These are phyloP conservation scores for Phytophthora ohioensis DNA, from an alignment of 352 stramenopile genomes.

Conservation along the genomic window DNA sequence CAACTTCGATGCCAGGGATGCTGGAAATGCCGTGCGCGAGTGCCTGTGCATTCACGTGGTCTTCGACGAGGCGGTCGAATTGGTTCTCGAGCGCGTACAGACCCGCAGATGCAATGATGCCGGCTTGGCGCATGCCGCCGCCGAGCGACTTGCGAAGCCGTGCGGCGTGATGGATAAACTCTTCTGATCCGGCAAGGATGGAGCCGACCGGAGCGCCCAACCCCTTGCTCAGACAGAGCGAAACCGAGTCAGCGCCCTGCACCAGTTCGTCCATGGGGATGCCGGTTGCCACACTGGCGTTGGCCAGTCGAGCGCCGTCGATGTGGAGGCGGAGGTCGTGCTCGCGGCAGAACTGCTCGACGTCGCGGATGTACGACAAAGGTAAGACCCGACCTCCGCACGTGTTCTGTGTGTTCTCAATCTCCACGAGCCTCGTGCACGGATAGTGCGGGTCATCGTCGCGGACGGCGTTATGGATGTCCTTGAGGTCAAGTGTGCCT, in stretches of 20 bases:
- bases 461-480: constrained; percentile 84
- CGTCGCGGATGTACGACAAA: constrained; percentile 79
- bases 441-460: constrained; percentile 83
- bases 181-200: constrained; percentile 91
- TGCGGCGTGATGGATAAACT: constrained; percentile 91
- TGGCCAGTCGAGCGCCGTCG: constrained; percentile 96
- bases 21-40: constrained; percentile 70
- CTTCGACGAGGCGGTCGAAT: constrained; percentile 80
- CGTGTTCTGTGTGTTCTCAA: constrained; percentile 99
- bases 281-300: constrained; percentile 90
- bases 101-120: constrained; percentile 93
- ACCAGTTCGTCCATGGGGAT: constrained; percentile 83
- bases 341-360: constrained; percentile 78
- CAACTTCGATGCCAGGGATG: constrained; percentile 75
- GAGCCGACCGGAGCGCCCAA: constrained; percentile 95
- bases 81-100: constrained; percentile 93
- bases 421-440: constrained; percentile 89
- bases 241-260: constrained; percentile 90
- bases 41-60: constrained; percentile 83
- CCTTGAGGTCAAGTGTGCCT: constrained; percentile 85
- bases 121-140: constrained; percentile 97
- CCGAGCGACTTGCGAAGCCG: constrained; percentile 96
- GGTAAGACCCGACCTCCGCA: constrained; percentile 93
- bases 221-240: constrained; percentile 97
- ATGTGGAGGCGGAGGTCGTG: constrained; percentile 93